Percentiles rank a stretch among this genome's conserved stretches.
Evolutionary conservation across 2,329 filamentous ascomycete species (phyloP).

Genomic region (Ophiostoma triangulosporum): DNA sequence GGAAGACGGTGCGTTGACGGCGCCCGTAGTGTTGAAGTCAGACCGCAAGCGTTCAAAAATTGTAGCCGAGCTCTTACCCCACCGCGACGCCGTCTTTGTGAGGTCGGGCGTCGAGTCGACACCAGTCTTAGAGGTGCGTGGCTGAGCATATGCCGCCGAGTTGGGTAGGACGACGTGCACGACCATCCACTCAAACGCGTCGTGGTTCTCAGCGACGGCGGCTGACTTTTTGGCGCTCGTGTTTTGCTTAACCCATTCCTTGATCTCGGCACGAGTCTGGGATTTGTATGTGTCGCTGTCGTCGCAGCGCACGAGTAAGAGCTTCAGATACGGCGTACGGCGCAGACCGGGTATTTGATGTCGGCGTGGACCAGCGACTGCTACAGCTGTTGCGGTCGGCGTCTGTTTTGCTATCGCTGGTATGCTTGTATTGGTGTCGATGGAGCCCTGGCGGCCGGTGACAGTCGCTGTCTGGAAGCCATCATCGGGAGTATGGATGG

Average conservation of each 20-base stretch:
- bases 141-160: constrained; percentile 65
- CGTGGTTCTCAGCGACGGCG: constrained; percentile 76
- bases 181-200: constrained; percentile 92
- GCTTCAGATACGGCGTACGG: constrained; percentile 84
- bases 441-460: constrained; percentile 26
- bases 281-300: constrained; percentile 90
- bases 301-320: constrained; percentile 82
- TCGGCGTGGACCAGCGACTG: constrained; percentile 25
- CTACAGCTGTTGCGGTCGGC: background rate
- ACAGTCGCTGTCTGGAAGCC: constrained; percentile 46
- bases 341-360: constrained; percentile 93
- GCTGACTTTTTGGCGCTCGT: constrained; percentile 44
- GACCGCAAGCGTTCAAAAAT: constrained; percentile 79
- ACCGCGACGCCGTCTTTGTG: constrained; percentile 13
- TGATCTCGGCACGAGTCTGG: constrained; percentile 60
- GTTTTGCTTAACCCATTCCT: constrained; percentile 82
- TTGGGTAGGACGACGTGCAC: constrained; percentile 86
- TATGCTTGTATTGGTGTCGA: constrained; percentile 17
- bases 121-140: constrained; percentile 41
- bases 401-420: background rate
- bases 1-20: constrained; percentile 52
- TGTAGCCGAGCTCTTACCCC: constrained; percentile 42
- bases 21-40: constrained; percentile 71
- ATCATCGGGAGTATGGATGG: constrained; percentile 30
- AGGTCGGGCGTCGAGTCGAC: constrained; percentile 43